Conservation (phyloP, 208 protist species). For the Acanthamoeba culbertsoni region DNA sequence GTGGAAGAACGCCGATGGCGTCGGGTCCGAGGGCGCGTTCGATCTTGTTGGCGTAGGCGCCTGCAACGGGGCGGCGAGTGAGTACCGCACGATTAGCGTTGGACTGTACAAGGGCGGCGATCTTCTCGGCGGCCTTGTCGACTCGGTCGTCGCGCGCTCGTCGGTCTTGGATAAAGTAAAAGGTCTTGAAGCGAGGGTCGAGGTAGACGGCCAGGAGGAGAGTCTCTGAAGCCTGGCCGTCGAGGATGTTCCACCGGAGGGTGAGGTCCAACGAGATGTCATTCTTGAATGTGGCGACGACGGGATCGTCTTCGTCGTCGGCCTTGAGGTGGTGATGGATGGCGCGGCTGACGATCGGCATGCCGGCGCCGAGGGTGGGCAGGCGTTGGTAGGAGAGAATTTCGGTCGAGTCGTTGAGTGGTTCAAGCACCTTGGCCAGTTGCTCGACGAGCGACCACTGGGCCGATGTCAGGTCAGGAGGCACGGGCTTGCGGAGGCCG, state of each 20-base stretch:
- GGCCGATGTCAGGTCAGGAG: not conserved
- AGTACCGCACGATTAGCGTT: not conserved
- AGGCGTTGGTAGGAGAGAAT: not conserved
- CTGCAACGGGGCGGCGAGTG: no score
- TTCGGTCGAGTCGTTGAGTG: not conserved
- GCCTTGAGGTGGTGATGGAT: not conserved
- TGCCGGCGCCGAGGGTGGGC: not conserved
- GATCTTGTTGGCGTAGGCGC: no score
- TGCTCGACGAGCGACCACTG: not conserved
- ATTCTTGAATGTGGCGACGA: not conserved
- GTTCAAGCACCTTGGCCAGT: not conserved
- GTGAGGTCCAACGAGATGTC: not conserved
- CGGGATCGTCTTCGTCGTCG: not conserved
- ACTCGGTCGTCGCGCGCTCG: not conserved
- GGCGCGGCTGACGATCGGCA: not conserved
- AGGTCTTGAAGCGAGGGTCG: not conserved
- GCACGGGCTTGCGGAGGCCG: not conserved
- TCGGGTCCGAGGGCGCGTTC: no score
- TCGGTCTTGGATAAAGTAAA: not conserved
- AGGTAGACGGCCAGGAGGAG: not conserved
- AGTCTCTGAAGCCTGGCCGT: not conserved
- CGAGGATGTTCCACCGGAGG: not conserved
- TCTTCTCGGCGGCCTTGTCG: not conserved
- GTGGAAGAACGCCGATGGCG: no score
- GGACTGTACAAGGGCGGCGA: not conserved